Evolutionary conservation across 129 eudicot species (phyloP).

Genomic region (Deinandra increscens): DNA sequence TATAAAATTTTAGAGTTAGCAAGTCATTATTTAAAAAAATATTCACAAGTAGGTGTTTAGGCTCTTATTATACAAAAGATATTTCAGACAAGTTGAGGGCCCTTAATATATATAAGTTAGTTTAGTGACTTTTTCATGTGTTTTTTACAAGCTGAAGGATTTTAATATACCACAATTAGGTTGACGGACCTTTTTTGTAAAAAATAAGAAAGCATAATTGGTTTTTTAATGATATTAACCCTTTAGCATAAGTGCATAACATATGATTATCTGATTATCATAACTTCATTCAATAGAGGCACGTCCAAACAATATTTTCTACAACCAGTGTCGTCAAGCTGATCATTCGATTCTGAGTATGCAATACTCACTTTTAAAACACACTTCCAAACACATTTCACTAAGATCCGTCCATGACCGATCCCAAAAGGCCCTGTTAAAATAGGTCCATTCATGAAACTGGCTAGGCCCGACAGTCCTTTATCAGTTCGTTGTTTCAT

Average conservation of each 20-base stretch:
- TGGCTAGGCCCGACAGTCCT: background rate
- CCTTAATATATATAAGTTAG: no score
- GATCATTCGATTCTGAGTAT: background rate
- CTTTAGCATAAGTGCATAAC: background rate
- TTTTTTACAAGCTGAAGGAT: no score
- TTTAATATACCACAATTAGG: no score
- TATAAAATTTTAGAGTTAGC: no score
- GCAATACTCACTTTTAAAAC: constrained; percentile 1
- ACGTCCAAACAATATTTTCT: background rate
- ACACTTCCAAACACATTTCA: constrained; percentile 9
- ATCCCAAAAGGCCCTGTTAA: background rate
- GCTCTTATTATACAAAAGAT: no score
- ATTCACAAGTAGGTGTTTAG: no score
- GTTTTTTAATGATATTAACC: no score
- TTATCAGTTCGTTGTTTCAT: background rate
- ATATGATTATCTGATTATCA: background rate
- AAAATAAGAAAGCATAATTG: no score
- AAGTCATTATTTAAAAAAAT: no score
- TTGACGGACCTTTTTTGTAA: no score
- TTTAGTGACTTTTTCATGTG: no score
- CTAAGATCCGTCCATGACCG: background rate
- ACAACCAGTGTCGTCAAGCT: background rate
- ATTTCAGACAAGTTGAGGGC: no score
- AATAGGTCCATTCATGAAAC: background rate
- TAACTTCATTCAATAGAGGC: background rate